A percentile compares a stretch with the other conserved stretches of the same genome.
phyloP scores from a whole-genome alignment of 2,329 filamentous ascomycete genomes.

The Cladophialophora yegresii region DNA sequence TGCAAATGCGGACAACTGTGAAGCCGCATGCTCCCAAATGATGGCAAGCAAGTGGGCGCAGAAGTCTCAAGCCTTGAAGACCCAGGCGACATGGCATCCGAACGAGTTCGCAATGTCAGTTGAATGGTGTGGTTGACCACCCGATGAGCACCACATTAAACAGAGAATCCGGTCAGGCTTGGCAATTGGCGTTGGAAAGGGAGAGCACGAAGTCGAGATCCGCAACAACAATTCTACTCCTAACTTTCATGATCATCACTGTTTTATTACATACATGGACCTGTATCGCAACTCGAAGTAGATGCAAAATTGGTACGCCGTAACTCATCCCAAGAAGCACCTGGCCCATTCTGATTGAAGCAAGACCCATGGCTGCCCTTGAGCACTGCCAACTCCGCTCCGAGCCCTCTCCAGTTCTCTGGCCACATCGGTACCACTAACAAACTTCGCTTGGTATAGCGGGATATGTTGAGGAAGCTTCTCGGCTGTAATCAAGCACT shows the following conservation, averaged over 20 bases:
- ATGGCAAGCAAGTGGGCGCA: background rate
- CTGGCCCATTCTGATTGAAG: background rate
- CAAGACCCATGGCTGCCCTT: background rate
- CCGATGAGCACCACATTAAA: background rate
- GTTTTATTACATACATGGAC: slow-evolving; percentile 33
- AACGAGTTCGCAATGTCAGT: background rate
- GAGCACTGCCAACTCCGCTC: slow-evolving; percentile 1
- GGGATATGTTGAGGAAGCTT: background rate
- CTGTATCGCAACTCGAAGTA: slow-evolving; percentile 18
- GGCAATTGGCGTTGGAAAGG: background rate
- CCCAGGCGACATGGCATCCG: slow-evolving; percentile 26
- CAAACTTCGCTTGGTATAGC: background rate
- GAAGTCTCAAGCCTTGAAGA: slow-evolving; percentile 1
- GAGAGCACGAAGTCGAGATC: too few species aligned
- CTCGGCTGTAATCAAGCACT: slow-evolving; percentile 25
- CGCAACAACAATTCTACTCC: background rate
- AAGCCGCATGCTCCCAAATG: background rate
- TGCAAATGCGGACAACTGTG: background rate
- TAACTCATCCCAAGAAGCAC: slow-evolving; percentile 11
- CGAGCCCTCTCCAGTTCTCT: background rate
- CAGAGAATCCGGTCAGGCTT: slow-evolving; percentile 21
- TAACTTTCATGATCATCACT: slow-evolving; percentile 15
- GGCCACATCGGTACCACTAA: background rate
- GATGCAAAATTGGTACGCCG: slow-evolving; percentile 27
- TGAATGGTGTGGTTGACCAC: background rate